Percentiles rank a stretch among this genome's conserved stretches.
Evolutionary conservation across 495 filamentous ascomycete species (phyloP).

Genomic region (Cercophora scortea): DNA sequence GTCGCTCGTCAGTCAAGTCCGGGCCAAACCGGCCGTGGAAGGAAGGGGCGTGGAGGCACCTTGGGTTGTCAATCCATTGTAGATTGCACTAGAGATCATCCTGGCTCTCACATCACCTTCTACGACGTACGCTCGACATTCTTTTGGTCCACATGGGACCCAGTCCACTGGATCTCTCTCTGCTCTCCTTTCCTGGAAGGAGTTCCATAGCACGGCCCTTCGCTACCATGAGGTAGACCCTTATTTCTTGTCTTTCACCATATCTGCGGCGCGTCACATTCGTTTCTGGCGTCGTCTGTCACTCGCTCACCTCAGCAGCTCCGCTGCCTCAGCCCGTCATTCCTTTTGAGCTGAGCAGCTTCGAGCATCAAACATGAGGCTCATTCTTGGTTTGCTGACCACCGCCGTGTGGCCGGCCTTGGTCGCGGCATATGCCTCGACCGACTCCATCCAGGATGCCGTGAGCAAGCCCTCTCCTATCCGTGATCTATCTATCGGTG

Average conservation of each 20-base stretch:
- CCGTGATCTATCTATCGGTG: background rate
- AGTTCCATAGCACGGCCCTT: no score
- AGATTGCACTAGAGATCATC: no score
- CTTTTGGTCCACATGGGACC: no score
- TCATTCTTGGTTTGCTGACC: constrained; percentile 2
- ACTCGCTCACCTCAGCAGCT: no score
- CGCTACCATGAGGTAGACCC: background rate
- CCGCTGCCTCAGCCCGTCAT: background rate
- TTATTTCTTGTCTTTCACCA: background rate
- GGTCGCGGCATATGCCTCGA: constrained; percentile 15
- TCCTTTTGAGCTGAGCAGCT: background rate
- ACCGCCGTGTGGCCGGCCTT: constrained; percentile 6
- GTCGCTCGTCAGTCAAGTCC: no score
- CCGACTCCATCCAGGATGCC: constrained; percentile 31
- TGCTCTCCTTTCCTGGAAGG: no score
- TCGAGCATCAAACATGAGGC: background rate
- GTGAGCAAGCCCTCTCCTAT: background rate
- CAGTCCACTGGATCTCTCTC: no score
- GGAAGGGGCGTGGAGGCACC: no score
- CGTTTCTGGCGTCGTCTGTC: background rate
- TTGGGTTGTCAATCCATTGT: no score
- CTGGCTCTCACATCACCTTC: no score
- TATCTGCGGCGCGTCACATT: background rate
- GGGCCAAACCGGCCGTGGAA: no score
- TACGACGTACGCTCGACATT: no score